Evolutionary conservation across 352 stramenopile genomes (phyloP).

Genomic region (Phytopythium kandeliae): DNA sequence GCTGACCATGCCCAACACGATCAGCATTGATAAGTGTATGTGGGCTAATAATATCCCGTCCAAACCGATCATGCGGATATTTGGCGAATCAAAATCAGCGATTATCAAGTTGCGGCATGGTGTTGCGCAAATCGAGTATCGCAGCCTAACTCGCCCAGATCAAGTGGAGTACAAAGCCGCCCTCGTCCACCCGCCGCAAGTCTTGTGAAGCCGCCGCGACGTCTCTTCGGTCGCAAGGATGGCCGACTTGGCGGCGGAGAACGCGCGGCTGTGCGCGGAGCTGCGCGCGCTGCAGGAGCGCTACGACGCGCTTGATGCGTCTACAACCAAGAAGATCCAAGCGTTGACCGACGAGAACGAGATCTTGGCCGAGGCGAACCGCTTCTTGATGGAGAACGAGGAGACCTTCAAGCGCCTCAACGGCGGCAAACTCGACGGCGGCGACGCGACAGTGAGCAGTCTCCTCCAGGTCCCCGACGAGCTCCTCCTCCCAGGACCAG

Average conservation of each 20-base stretch:
- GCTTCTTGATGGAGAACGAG: slow-evolving; percentile 52
- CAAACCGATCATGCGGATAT: no score
- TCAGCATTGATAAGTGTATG: no score
- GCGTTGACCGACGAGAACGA: slow-evolving; percentile 70
- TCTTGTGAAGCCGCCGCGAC: no score
- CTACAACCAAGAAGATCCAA: slow-evolving; percentile 37
- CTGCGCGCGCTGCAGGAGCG: slow-evolving; percentile 42
- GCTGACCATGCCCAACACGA: no score
- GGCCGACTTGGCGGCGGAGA: slow-evolving; percentile 33
- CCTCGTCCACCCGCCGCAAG: no score
- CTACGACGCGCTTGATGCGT: slow-evolving; percentile 34
- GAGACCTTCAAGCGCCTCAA: slow-evolving; percentile 22
- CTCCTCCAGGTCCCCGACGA: slow-evolving; percentile 59
- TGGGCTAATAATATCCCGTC: no score
- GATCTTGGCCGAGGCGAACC: slow-evolving; percentile 66
- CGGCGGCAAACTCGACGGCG: not conserved
- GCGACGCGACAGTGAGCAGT: not conserved
- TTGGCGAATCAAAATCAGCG: no score
- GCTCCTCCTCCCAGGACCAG: slow-evolving; percentile 49
- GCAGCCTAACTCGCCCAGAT: no score
- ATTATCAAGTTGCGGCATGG: no score
- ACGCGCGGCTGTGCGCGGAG: slow-evolving; percentile 31
- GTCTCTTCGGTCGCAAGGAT: no score
- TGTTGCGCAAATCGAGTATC: no score
- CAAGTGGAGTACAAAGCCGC: no score